Percentiles rank a stretch among this genome's conserved stretches.
These are phyloP conservation scores for Lactifluus piperatus DNA, from an alignment of 768 basidiomycete genomes.

Conservation along the genomic window DNA sequence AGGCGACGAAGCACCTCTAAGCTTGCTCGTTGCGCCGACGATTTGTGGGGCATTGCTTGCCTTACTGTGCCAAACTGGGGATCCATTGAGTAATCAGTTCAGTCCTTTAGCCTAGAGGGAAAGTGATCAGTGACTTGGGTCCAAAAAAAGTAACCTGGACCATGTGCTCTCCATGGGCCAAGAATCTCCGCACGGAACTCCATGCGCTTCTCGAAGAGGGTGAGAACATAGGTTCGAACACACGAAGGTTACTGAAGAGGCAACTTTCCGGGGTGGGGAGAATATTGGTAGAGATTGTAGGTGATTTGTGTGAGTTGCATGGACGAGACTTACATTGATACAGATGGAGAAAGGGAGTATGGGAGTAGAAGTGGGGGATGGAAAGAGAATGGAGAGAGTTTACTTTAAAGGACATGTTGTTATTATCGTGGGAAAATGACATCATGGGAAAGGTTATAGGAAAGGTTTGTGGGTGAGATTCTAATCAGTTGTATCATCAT, in stretches of 20 bases:
- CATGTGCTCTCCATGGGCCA: conserved; percentile 43
- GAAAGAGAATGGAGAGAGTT: background rate
- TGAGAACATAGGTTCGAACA: background rate
- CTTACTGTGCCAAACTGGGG: conserved; percentile 25
- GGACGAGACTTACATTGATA: background rate
- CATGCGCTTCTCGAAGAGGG: conserved; percentile 22
- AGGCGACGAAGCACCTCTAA: conserved; percentile 43
- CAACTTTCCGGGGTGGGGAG: background rate
- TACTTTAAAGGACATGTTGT: conserved; percentile 9
- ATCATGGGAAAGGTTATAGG: background rate
- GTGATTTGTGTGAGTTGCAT: background rate
- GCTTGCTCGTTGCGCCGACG: conserved; percentile 38
- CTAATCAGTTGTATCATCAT: background rate
- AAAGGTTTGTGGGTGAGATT: background rate
- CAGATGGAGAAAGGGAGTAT: background rate
- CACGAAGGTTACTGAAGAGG: background rate
- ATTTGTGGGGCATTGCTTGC: conserved; percentile 42
- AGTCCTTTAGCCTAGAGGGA: background rate
- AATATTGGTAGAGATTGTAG: background rate
- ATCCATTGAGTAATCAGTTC: conserved; percentile 13
- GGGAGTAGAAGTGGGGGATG: background rate
- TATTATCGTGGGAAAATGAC: conserved; percentile 14
- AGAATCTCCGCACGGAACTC: conserved; percentile 35
- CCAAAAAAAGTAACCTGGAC: conserved; percentile 16
- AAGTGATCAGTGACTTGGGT: background rate